Evolutionary conservation across 495 filamentous ascomycete species (phyloP).

Genomic region (Talaromyces liani): DNA sequence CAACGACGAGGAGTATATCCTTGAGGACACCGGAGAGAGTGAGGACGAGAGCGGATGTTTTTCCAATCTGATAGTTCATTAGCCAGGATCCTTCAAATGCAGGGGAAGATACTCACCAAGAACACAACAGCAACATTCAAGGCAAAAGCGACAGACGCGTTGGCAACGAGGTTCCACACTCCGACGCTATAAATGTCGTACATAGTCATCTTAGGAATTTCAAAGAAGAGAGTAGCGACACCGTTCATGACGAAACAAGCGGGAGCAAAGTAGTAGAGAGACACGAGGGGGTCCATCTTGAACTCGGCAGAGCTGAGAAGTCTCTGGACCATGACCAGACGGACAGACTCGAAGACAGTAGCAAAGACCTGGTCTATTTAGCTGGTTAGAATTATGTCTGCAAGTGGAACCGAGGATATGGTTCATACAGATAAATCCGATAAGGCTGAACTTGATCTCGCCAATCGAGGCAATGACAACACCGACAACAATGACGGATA

Average conservation of each 20-base stretch:
- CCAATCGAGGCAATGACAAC: conserved; percentile 80
- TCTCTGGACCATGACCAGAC: conserved; percentile 80
- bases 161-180: conserved; percentile 61
- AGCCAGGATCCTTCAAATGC: conserved; percentile 10
- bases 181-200: conserved; percentile 65
- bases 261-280: conserved; percentile 88
- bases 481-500: conserved; percentile 77
- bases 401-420: neutral
- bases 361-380: conserved; percentile 56
- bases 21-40: conserved; percentile 95
- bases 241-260: conserved; percentile 81
- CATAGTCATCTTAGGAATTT: conserved; percentile 60
- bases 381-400: neutral
- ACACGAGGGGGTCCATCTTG: conserved; percentile 93
- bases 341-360: conserved; percentile 77
- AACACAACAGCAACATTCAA: conserved; percentile 87
- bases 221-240: conserved; percentile 63
- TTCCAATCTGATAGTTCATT: conserved; percentile 65
- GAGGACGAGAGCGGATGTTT: conserved; percentile 87
- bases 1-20: conserved; percentile 83
- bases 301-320: conserved; percentile 78
- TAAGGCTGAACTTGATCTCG: conserved; percentile 79
- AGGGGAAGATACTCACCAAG: conserved; percentile 49
- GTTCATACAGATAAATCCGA: conserved; percentile 60
- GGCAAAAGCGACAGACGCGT: conserved; percentile 72